A percentile compares a stretch with the other conserved stretches of the same genome.
Evolutionary conservation across 345 rosid genomes (phyloP).

Genomic region (Linum lewisii): DNA sequence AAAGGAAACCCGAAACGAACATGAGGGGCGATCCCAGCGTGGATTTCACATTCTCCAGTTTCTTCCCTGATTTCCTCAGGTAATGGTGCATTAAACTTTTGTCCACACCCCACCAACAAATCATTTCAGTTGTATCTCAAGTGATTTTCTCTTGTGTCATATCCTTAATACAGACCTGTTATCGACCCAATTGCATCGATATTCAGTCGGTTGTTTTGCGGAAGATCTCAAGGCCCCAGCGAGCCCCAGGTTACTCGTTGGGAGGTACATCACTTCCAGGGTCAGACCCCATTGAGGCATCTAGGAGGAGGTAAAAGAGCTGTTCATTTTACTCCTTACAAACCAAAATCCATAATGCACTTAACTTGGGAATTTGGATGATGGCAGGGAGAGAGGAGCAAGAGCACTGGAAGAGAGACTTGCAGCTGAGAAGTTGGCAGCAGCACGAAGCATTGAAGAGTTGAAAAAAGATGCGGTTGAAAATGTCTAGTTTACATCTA

Average conservation of each 20-base stretch:
- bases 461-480: constrained; percentile 44
- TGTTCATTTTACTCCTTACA: too few species aligned
- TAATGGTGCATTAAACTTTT: too few species aligned
- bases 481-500: constrained; percentile 13
- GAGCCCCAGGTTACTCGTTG: constrained; percentile 44
- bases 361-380: background rate
- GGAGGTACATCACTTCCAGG: constrained; percentile 79
- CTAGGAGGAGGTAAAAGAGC: constrained; percentile 80
- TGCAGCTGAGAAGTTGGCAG: constrained; percentile 63
- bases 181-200: constrained; percentile 75
- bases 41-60: constrained; percentile 85
- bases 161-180: constrained; percentile 51
- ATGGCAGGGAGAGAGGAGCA: constrained; percentile 94
- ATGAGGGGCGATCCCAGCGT: constrained; percentile 89
- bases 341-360: too few species aligned
- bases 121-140: constrained; percentile 5
- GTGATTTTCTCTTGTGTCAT: constrained; percentile 9
- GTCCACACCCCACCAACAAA: too few species aligned
- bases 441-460: constrained; percentile 43
- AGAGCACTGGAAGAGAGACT: constrained; percentile 94
- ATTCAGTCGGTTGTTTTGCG: constrained; percentile 76
- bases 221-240: constrained; percentile 47
- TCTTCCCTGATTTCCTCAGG: constrained; percentile 90
- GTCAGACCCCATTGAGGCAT: constrained; percentile 89
- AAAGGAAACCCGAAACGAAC: constrained; percentile 77